Base-by-base conservation (phyloP, 257 asterid species). In the Nyctanthes arbortristis region DNA sequence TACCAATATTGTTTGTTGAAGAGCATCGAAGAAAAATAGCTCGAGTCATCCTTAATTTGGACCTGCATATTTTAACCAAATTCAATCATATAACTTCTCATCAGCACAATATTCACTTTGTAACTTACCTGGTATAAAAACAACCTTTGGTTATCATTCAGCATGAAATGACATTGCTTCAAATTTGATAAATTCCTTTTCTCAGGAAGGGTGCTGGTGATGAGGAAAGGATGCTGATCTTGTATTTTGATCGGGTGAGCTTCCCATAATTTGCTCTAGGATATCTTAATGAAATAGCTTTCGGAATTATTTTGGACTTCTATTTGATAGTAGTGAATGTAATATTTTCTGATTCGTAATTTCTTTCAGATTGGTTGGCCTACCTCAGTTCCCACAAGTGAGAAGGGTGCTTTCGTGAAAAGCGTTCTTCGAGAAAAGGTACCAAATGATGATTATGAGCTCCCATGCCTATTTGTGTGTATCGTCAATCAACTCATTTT, bases 281-380 rank as follows among this genome's bases (percentile, higher is more conserved):
- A 67, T 3, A 24, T 52, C 55, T 11, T 18, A 61, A 8, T 27
- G 68, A 61, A 34, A 57, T 49, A 30, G 35, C 27, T 57, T 36
- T 37, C 32, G 37, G 61, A 12, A 31, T 20, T 29, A 66, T 61
- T 68, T 32, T 5, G 56, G 67, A 52, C 45, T 55, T 63, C 74
- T 35, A 66, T 65, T 40, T 35, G 60, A 66, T 72, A 61, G 20
- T 37, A 43, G 8, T 61, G 7, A n/a, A n/a, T n/a, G n/a, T n/a
- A n/a, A n/a, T 45, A 3, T 39, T 49, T 3, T 70, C n/a, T n/a
- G n/a, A n/a, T 70, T 73, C 37, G 63, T 73, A 59, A 20, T 34
- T 28, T n/a, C 64, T 47, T 76, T 71, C 89, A 91, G 99, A 87
- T 93, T 82, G 97, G 97, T 74, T 93, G 99, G 99, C 99, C 99